Conservation (phyloP, 2,329 filamentous ascomycete genomes). For the Elsinoe ampelina region DNA sequence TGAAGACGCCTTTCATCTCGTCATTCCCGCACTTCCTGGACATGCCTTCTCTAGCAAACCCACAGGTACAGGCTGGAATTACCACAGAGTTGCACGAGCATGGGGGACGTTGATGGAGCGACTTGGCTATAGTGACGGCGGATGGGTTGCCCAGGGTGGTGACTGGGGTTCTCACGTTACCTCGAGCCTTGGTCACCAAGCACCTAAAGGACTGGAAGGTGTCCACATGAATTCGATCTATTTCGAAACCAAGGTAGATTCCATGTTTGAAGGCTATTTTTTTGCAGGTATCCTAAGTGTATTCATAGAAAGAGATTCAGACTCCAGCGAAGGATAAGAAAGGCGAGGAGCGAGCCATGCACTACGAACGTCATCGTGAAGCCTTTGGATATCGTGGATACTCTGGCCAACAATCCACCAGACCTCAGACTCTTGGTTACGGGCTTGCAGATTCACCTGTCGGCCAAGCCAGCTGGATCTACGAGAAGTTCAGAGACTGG, state of each 20-base stretch:
- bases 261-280: neutral
- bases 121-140: constrained; percentile 14
- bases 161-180: constrained; percentile 15
- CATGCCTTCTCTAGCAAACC: constrained; percentile 13
- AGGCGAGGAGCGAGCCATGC: constrained; percentile 12
- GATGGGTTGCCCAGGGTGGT: constrained; percentile 15
- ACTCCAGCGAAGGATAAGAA: constrained; percentile 14
- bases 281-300: neutral
- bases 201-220: constrained; percentile 11
- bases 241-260: neutral
- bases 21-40: constrained; percentile 12
- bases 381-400: neutral
- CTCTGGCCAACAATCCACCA: constrained; percentile 2
- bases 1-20: constrained; percentile 15
- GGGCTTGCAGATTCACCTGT: constrained; percentile 19
- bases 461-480: constrained; percentile 20
- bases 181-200: constrained; percentile 12
- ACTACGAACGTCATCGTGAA: neutral
- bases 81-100: neutral
- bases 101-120: constrained; percentile 15
- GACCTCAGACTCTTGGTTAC: constrained; percentile 15
- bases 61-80: constrained; percentile 5
- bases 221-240: constrained; percentile 15
- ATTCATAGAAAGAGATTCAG: constrained; percentile 16
- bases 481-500: constrained; percentile 19